phyloP scores from a whole-genome alignment of 192 early-diverging fungal species.

The Linnemannia hyalina region DNA sequence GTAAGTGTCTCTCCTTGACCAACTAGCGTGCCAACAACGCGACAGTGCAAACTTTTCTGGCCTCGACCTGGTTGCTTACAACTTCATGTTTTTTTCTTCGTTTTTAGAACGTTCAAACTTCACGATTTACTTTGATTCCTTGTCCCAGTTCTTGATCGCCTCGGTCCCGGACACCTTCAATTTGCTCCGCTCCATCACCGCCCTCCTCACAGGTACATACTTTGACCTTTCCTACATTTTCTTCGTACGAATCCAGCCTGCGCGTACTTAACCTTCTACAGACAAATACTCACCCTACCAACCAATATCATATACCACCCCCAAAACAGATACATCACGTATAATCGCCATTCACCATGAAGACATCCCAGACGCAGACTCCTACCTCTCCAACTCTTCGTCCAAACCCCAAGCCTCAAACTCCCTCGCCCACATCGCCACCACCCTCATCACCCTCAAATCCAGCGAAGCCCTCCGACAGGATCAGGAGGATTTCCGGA shows the following conservation, averaged over 20 bases:
- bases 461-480: slow-evolving; percentile 44
- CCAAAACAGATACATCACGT: slow-evolving; percentile 24
- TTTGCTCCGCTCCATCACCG: slow-evolving; percentile 46
- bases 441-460: slow-evolving; percentile 49
- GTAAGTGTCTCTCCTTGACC: slow-evolving; percentile 11
- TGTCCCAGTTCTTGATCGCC: slow-evolving; percentile 32
- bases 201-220: slow-evolving; percentile 25
- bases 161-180: slow-evolving; percentile 52
- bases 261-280: neutral
- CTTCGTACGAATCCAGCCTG: neutral
- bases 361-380: slow-evolving; percentile 54
- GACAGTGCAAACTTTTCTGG: too few relatives aligned
- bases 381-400: slow-evolving; percentile 25
- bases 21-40: too few relatives aligned
- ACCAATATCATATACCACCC: neutral
- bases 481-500: slow-evolving; percentile 32
- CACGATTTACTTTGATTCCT: slow-evolving; percentile 48
- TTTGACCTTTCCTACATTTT: neutral
- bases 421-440: slow-evolving; percentile 50
- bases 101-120: slow-evolving; percentile 21
- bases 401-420: slow-evolving; percentile 41
- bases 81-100: neutral
- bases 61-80: neutral
- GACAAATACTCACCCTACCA: neutral
- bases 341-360: slow-evolving; percentile 57